A percentile compares a stretch with the other conserved stretches of the same genome.
phyloP scores from a whole-genome alignment of 345 rosid genomes.

The Citrus glauca region DNA sequence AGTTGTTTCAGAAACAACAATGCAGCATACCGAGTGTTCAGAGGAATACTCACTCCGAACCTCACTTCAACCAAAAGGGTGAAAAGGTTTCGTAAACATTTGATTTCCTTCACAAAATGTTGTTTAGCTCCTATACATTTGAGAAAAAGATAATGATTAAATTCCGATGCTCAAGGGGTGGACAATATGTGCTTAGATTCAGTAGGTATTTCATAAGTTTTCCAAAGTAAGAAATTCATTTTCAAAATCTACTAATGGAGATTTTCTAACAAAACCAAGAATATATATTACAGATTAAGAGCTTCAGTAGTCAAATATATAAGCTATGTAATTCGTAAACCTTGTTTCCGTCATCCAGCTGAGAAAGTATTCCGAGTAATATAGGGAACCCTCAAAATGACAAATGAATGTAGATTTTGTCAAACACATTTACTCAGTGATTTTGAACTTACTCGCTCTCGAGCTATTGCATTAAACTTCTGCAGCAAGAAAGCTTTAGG shows the following conservation, averaged over 20 bases:
- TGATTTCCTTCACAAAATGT: too few relatives aligned
- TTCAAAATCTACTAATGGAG: not conserved
- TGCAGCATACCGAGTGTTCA: not conserved
- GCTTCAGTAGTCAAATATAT: not conserved
- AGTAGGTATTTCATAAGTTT: not conserved
- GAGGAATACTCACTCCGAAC: not conserved
- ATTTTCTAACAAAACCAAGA: not conserved
- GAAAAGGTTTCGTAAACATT: too few relatives aligned
- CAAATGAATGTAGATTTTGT: not conserved
- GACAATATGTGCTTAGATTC: not conserved
- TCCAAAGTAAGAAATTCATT: not conserved
- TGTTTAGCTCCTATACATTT: not conserved
- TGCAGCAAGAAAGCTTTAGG: constrained; percentile 93
- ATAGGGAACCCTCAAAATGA: not conserved
- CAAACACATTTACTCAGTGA: not conserved
- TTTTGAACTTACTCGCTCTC: constrained; percentile 49
- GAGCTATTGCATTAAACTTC: constrained; percentile 62
- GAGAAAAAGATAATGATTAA: not conserved
- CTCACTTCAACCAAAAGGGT: not conserved
- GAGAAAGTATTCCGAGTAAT: not conserved
- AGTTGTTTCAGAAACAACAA: not conserved
- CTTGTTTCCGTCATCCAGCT: not conserved
- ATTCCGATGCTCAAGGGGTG: not conserved
- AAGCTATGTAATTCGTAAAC: not conserved
- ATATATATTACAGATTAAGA: not conserved